These are phyloP conservation scores for Pythium angustatum DNA, from an alignment of 352 stramenopile genomes.

Conservation along the genomic window DNA sequence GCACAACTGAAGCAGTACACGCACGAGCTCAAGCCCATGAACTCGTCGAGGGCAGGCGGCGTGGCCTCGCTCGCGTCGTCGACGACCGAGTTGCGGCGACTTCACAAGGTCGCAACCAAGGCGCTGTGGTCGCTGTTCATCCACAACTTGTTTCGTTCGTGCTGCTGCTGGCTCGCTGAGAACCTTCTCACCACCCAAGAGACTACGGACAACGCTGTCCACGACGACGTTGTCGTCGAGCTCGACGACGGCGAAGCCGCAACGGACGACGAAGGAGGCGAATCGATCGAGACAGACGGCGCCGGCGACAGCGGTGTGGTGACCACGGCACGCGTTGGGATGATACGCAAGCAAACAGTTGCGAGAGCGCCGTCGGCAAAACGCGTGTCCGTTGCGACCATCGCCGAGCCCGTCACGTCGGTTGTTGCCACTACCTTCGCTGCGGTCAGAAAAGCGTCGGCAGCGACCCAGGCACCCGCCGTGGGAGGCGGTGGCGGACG, in stretches of 20 bases:
- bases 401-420: slow-evolving; percentile 13
- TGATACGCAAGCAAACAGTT: neutral
- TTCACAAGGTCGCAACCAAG: slow-evolving; percentile 39
- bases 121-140: slow-evolving; percentile 57
- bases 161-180: slow-evolving; percentile 65
- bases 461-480: neutral
- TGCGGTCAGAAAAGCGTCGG: slow-evolving; percentile 19
- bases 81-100: slow-evolving; percentile 25
- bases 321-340: neutral
- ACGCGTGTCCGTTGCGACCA: neutral
- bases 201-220: too few relatives aligned
- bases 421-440: slow-evolving; percentile 22
- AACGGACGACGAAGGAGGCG: neutral
- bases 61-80: neutral
- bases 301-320: neutral
- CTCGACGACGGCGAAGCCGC: neutral
- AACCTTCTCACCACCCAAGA: slow-evolving; percentile 29
- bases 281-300: neutral
- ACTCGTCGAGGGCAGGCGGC: neutral
- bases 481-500: neutral
- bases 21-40: slow-evolving; percentile 2
- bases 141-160: slow-evolving; percentile 56
- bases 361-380: neutral
- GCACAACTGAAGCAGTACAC: slow-evolving; percentile 12
- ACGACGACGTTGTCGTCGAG: neutral